phyloP scores from a whole-genome alignment of 2,329 filamentous ascomycete genomes.

The Metarhizium brunneum region DNA sequence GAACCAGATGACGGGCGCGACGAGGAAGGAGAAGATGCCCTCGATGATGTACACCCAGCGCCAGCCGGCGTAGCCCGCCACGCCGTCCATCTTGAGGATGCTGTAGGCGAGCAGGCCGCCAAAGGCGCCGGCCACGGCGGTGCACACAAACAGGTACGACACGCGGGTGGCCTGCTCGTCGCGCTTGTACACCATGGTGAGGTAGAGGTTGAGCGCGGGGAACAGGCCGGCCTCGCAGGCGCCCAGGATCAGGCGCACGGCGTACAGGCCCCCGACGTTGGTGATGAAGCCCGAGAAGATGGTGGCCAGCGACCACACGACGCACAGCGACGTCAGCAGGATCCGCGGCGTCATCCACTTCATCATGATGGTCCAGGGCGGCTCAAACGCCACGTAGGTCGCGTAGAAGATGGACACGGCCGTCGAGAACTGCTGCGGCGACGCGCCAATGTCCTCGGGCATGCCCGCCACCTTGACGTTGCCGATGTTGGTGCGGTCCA shows the following conservation, averaged over 20 bases:
- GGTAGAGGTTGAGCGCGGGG: no score
- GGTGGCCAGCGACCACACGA: slow-evolving; percentile 18
- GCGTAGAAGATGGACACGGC: slow-evolving; percentile 23
- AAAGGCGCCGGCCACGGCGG: no score
- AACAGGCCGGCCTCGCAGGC: no score
- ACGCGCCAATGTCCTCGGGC: slow-evolving; percentile 14
- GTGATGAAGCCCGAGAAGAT: slow-evolving; percentile 20
- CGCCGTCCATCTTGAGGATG: slow-evolving; percentile 30
- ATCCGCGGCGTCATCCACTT: slow-evolving; percentile 23
- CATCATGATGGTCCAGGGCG: slow-evolving; percentile 22
- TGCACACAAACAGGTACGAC: no score
- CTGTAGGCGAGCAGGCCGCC: slow-evolving; percentile 28
- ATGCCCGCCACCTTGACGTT: no score
- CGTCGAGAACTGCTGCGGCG: slow-evolving; percentile 20
- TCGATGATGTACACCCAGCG: no score
- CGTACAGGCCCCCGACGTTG: slow-evolving; percentile 16
- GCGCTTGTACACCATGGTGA: no score
- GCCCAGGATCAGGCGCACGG: no score
- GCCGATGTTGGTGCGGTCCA: no score
- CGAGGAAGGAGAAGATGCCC: slow-evolving; percentile 30
- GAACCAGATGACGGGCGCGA: slow-evolving; percentile 35
- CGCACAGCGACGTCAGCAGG: slow-evolving; percentile 17
- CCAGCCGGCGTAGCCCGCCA: no score
- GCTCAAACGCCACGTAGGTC: slow-evolving; percentile 22
- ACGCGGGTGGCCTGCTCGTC: no score